Evolutionary conservation across 176 grass and related monocot species (phyloP), one percentile per base, ranked within the genome.

Genomic region (Musa acuminata): DNA sequence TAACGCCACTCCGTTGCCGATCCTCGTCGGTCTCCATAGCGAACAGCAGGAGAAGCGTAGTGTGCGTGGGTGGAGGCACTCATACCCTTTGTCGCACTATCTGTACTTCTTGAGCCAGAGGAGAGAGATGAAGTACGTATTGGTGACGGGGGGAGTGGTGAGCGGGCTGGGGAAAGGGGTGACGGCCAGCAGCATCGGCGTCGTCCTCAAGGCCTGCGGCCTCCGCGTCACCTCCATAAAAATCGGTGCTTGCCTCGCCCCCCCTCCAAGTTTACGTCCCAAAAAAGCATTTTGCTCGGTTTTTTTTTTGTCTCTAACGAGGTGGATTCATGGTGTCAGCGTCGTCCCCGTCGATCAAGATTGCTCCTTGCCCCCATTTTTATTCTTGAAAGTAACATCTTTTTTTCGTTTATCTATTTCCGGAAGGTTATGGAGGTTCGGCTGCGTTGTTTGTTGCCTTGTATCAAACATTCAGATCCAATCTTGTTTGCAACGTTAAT

Each of bases 141-240:
- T 77, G 59, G 75, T 77, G 57, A 77, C 75, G 49, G 75, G 75
- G 60, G 75, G 75, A 77, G 75, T 77, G n/a, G 75, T 77, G 48
- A 77, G 75, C 9, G 75, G 75, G 59, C 59, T 77, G 3, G 75
- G 75, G 20, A 77, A 77, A 77, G 75, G 75, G 75, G 75, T 77
- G 59, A 77, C 75, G 2, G 75, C 59, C 16, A 77, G 75, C 60
- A 77, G 75, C 75, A 77, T 77, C 20, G 75, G 75, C 11, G 59
- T 77, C 60, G 48, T 77, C 75, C 57, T 77, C 59, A 77, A 77
- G 21, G 43, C 75, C 9, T 77, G 75, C 60, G 75, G 58, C 19
- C 21, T 77, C 60, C 75, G 75, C 60, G 75, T 77, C 13, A 77
- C 75, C n/a, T 51, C 49, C 49, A 77, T 77, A 13, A 77, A 77